Percentiles rank a stretch among this genome's conserved stretches.
Conservation (phyloP, 495 filamentous ascomycete species). For the Immersiella caudata region DNA sequence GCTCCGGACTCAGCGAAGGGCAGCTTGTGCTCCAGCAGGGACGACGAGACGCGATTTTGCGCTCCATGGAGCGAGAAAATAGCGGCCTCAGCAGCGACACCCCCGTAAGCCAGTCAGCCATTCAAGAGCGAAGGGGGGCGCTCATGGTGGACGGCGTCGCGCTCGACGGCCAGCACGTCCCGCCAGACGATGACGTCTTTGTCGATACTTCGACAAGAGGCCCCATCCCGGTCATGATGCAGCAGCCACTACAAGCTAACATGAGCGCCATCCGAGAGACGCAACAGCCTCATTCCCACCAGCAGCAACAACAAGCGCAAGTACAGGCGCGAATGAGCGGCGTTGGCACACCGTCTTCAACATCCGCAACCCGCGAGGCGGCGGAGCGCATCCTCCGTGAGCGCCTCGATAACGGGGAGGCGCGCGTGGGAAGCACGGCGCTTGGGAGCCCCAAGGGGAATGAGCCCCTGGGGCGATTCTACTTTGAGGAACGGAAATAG, state of each 20-base stretch:
- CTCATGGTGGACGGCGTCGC: conserved; percentile 51
- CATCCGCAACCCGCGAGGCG: conserved; percentile 37
- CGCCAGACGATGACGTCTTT: conserved; percentile 40
- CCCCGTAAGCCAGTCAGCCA: conserved; percentile 43
- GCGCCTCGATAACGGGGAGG: conserved; percentile 48
- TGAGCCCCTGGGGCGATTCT: conserved; percentile 55
- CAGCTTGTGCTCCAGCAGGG: conserved; percentile 11
- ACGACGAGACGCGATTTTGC: conserved; percentile 6
- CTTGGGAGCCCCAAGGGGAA: conserved; percentile 45
- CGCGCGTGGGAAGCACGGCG: conserved; percentile 34
- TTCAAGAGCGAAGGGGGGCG: conserved; percentile 47
- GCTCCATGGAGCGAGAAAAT: conserved; percentile 18
- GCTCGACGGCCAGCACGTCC: conserved; percentile 30
- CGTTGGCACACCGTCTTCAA: neutral
- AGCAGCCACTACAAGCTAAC: conserved; percentile 31
- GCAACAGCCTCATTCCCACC: conserved; percentile 32
- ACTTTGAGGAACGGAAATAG: conserved; percentile 55
- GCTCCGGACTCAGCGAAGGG: conserved; percentile 47
- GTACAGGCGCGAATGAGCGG: conserved; percentile 14
- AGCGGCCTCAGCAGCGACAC: conserved; percentile 28
- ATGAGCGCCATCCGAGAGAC: conserved; percentile 41
- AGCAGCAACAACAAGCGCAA: conserved; percentile 23
- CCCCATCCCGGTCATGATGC: conserved; percentile 39
- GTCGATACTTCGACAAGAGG: conserved; percentile 50
- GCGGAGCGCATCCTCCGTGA: conserved; percentile 60